Evolutionary conservation across 1,139 yeast genomes (phyloP), one percentile per base, ranked within the genome.

Genomic region (Protomyces inundatus): DNA sequence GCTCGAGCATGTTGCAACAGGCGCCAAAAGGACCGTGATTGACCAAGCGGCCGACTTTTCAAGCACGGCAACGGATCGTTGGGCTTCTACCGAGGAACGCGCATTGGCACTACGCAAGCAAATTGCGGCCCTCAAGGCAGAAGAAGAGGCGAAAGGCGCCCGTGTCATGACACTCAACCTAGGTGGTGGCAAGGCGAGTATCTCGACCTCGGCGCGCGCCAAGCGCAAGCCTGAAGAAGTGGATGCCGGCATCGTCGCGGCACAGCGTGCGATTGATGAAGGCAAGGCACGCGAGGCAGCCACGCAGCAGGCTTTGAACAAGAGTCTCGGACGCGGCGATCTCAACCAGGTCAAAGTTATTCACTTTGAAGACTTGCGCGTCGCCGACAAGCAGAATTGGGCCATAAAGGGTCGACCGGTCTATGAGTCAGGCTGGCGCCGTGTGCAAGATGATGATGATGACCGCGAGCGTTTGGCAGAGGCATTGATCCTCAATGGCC

Each of bases 1-100:
- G 57, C 77, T 95, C 56, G 82, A 84, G 67, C 93, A 85, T 73
- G 98, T 95, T 73, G 90, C 83, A 1, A 84, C 93, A 7, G 88
- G 96, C 4, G 90, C 91, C 0, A 95, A 90, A 72, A 80, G 98
- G 73, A 93, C 98, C 0, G 90, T 95, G 68, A 91, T 95, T 53
- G 99, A 95, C 72, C 87, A 90, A 71, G 97, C 96, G 0, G 84
- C 96, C 5, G 98, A 95, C 73, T 93, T 85, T 72, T 95, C 87
- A 60, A 74, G 80, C 4, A 77, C 82, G 0, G 76, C 77, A 0
- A 71, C 77, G 3, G 82, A 82, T 55, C 53, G 84, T 69, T 95
- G 98, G 98, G 85, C 96, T 0, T 83, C 89, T 4, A 93, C 97
- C 1, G 81, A 86, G 59, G 98, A 95, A 71, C 83, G 95, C 69